Evolutionary conservation across 345 rosid species (phyloP).

Genomic region (Kandelia obovata): DNA sequence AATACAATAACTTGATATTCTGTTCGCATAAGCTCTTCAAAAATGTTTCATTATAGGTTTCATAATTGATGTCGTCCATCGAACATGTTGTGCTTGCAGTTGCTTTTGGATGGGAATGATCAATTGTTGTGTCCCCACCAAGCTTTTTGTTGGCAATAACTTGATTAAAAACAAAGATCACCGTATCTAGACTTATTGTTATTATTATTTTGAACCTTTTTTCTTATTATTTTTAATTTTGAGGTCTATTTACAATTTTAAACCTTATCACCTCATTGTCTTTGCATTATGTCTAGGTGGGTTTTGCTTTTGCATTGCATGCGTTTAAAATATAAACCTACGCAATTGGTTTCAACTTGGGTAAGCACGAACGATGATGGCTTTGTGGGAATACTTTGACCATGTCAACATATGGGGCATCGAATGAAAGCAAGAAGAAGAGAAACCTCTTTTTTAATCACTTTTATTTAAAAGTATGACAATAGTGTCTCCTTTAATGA

Average conservation of each 20-base stretch:
- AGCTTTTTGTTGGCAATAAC: not conserved
- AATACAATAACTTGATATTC: too few species aligned
- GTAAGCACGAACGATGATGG: not conserved
- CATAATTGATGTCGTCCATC: too few species aligned
- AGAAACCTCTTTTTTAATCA: not conserved
- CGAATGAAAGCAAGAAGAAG: not conserved
- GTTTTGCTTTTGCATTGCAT: not conserved
- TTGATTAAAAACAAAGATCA: not conserved
- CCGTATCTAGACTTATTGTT: not conserved
- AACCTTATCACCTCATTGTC: not conserved
- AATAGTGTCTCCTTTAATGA: not conserved
- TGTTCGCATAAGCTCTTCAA: too few species aligned
- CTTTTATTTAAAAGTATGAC: not conserved
- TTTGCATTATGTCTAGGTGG: constrained; percentile 2
- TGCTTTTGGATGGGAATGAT: not conserved
- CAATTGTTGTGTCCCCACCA: not conserved
- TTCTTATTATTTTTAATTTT: too few species aligned
- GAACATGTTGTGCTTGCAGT: too few species aligned
- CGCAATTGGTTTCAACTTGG: not conserved
- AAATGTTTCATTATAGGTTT: too few species aligned
- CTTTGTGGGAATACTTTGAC: not conserved
- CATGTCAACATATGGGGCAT: too few species aligned
- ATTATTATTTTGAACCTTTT: too few species aligned
- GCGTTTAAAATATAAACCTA: not conserved
- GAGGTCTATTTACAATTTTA: too few species aligned